Base-by-base conservation (phyloP, 1,139 yeast species). In the Candida anutae region DNA sequence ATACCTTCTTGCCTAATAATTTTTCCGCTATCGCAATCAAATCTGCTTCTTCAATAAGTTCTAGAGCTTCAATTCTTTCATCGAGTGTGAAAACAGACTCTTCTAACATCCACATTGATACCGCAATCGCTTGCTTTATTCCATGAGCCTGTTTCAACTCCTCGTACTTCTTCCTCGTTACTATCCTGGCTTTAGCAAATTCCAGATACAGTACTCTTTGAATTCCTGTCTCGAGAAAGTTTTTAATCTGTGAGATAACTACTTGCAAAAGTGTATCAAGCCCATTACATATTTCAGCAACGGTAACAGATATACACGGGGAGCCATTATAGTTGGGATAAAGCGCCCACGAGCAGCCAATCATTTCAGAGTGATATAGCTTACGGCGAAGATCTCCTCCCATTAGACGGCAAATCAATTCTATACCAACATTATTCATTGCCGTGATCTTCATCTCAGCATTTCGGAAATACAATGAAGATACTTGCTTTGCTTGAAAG, bases 291-390 rank as follows among this genome's bases (percentile, higher is more conserved):
- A 68, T 62, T 0, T 87, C 87, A 24, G 65, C 53, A 1, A 75
- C 42, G 4, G 65, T 67, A 21, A 78, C 40, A 0, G 66, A 48
- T 5, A 78, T 43, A 5, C 76, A 64, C 1, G 64, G 59, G 25
- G 63, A 69, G 5, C 77, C 74, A 33, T 66, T 64, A 14, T 55
- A 37, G 4, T 77, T 68, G 0, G 83, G 67, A 22, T 50, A 57
- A 0, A 77, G 35, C 13, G 69, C 74, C 71, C 78, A 78, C 1
- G 69, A 52, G 39, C 62, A 75, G 3, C 75, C 72, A 9, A 74
- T 36, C 15, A 58, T 42, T 32, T 74, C 71, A 0, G 77, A 62
- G 0, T 66, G 61, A 42, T 77, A 77, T 3, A 79, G 39, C 4
- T 38, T 38, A 2, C 52, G 44, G n/a, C 59, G 47, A 1, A 76